Base-by-base conservation (phyloP, 2,329 filamentous ascomycete species). In the Chaetomiaceae sp. region DNA sequence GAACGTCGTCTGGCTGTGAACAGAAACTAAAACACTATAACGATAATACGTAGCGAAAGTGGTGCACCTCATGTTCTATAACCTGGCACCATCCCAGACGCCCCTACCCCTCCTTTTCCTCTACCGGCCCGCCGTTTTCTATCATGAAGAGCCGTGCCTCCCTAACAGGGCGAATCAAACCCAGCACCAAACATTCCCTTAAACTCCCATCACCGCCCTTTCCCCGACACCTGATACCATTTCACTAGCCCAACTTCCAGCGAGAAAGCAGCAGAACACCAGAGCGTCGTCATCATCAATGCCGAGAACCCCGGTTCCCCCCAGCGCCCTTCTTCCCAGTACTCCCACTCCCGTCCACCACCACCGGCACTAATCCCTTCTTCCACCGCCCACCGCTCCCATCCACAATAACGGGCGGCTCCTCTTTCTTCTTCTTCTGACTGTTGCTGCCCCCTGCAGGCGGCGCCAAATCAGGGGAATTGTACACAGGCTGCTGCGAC, bases 381-480 rank as follows among this genome's bases (percentile, higher is more conserved):
- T 42, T 51, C 38, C 27, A 36, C 33, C 51, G 11, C 13, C 54
- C 48, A 13, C 45, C 57, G 13, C 48, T 59, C 27, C 57, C 57
- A 32, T 58, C 42, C 25, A 54, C 57, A 43, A 58, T 52, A 6
- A 56, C 51, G 5, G 57, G 57, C 36, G 42, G 44, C 27, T 40
- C 48, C 25, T 55, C 57, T 34, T 44, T 54, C 21, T 23, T 38
- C 37, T 29, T 36, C 20, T 38, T 42, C n/a, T 33, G 13, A 16
- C 45, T 30, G 9, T 27, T 9, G 13, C 23, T 14, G 10, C 32
- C 18, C 4, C 13, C 43, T 23, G 29, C 14, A 10, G 30, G 21
- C 5, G 11, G 10, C n/a, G n/a, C n/a, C n/a, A n/a, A n/a, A 21
- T 27, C 3, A 37, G 18, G 25, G 20, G 27, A 5, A 11, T 11